These are phyloP conservation scores for Carallia brachiata DNA, from an alignment of 345 rosid genomes.

Conservation along the genomic window DNA sequence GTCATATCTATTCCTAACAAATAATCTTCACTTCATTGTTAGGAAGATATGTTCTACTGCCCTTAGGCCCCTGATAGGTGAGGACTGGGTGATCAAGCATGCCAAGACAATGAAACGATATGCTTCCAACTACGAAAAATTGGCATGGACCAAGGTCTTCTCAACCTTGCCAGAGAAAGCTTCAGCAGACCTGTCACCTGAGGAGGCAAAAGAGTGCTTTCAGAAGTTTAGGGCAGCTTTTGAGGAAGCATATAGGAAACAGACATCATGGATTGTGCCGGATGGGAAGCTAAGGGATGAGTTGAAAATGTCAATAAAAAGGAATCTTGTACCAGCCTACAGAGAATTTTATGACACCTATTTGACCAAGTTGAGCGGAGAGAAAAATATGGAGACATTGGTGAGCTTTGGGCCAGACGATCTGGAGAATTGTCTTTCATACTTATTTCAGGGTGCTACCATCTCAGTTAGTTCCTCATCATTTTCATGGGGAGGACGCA, in stretches of 20 bases:
- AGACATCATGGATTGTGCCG: conserved; percentile 20
- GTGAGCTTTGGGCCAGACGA: conserved; percentile 60
- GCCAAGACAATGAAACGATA: conserved; percentile 21
- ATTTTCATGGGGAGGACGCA: conserved; percentile 2
- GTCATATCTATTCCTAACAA: conserved; percentile 26
- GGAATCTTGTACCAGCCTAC: conserved; percentile 21
- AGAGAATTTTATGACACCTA: conserved; percentile 15
- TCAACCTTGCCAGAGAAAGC: conserved; percentile 11
- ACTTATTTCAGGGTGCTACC: conserved; percentile 58
- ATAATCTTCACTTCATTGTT: conserved; percentile 24
- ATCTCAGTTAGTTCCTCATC: conserved; percentile 30
- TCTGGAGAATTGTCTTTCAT: conserved; percentile 61
- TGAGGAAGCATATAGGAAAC: conserved; percentile 25
- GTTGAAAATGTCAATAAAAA: conserved; percentile 21
- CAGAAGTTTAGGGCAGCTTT: conserved; percentile 22
- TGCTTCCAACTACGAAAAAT: conserved; percentile 16
- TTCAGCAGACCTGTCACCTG: conserved; percentile 8
- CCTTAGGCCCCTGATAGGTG: conserved; percentile 15
- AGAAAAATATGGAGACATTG: conserved; percentile 34
- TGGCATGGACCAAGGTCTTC: conserved; percentile 27
- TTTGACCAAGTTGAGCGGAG: conserved; percentile 29
- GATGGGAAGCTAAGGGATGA: conserved; percentile 20
- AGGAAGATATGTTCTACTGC: conserved; percentile 12
- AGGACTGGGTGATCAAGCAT: conserved; percentile 28
- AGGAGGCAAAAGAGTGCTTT: conserved; percentile 17